phyloP scores from a whole-genome alignment of 129 eudicot genomes.

The Lactuca saligna region DNA sequence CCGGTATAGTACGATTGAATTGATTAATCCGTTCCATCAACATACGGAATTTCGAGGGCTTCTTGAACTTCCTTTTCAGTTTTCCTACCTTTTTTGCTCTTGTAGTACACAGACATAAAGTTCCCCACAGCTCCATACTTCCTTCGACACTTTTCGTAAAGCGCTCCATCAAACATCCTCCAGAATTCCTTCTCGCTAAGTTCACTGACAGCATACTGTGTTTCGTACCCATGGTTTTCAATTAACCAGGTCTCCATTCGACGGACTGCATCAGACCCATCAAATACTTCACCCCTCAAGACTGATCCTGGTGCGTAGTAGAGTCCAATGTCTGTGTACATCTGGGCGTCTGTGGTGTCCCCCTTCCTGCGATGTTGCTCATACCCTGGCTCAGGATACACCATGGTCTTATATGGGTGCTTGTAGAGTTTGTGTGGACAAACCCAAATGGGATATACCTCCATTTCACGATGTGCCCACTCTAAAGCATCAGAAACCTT shows the following conservation, averaged over 20 bases:
- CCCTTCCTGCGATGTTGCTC: slow-evolving; percentile 69
- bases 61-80: slow-evolving; percentile 89
- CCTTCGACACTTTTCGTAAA: slow-evolving; percentile 67
- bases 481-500: slow-evolving; percentile 32
- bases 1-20: background rate
- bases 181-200: slow-evolving; percentile 76
- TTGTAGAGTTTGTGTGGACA: slow-evolving; percentile 89
- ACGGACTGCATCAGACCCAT: slow-evolving; percentile 72
- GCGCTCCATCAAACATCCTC: slow-evolving; percentile 86
- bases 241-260: slow-evolving; percentile 77
- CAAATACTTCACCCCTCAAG: slow-evolving; percentile 76
- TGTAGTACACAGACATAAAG: slow-evolving; percentile 87
- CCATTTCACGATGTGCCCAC: slow-evolving; percentile 33
- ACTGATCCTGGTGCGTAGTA: slow-evolving; percentile 87
- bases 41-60: slow-evolving; percentile 62
- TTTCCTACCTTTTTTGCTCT: slow-evolving; percentile 90
- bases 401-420: slow-evolving; percentile 78
- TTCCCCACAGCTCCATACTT: slow-evolving; percentile 84
- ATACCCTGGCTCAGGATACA: slow-evolving; percentile 84
- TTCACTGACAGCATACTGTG: slow-evolving; percentile 89
- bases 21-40: slow-evolving; percentile 23
- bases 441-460: slow-evolving; percentile 85
- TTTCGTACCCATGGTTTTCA: slow-evolving; percentile 83
- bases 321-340: slow-evolving; percentile 93
- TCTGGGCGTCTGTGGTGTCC: slow-evolving; percentile 77